These are phyloP conservation scores for Talaromyces proteolyticus DNA, from an alignment of 495 filamentous ascomycete genomes.

Conservation along the genomic window DNA sequence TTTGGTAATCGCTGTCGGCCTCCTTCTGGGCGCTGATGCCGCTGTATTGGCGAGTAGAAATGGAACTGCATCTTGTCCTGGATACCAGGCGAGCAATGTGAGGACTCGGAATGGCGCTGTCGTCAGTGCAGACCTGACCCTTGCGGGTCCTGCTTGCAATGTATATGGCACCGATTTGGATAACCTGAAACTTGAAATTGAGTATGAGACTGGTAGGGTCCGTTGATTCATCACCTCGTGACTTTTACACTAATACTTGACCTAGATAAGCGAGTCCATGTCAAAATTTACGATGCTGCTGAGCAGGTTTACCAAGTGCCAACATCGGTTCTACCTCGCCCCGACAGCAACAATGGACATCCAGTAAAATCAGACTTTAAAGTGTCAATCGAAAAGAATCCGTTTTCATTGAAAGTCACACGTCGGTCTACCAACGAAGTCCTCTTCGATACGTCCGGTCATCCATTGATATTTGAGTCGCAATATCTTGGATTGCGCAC, in stretches of 20 bases:
- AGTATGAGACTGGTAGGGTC: constrained; percentile 71
- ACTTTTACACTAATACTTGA: not conserved
- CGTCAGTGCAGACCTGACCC: constrained; percentile 58
- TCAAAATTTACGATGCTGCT: constrained; percentile 74
- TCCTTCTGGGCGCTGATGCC: constrained; percentile 3
- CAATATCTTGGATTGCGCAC: constrained; percentile 73
- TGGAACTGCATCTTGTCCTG: constrained; percentile 47
- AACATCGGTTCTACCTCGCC: constrained; percentile 61
- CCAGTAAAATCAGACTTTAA: constrained; percentile 38
- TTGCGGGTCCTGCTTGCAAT: constrained; percentile 65
- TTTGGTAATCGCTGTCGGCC: not conserved
- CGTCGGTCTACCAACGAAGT: constrained; percentile 58
- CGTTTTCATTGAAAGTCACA: constrained; percentile 73
- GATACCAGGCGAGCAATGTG: constrained; percentile 66
- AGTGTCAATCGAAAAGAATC: constrained; percentile 59
- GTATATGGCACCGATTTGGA: constrained; percentile 64
- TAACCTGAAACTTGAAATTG: constrained; percentile 61
- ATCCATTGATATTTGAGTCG: constrained; percentile 67
- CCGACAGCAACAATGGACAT: constrained; percentile 20
- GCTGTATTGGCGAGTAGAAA: constrained; percentile 21
- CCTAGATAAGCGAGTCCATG: constrained; percentile 69
- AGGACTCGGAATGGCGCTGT: constrained; percentile 27
- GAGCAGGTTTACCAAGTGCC: constrained; percentile 76
- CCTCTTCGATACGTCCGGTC: constrained; percentile 73
- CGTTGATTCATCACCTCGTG: too few species aligned